Conservation (phyloP, 169 alveolate genomes). For the Condylostoma magnum region DNA sequence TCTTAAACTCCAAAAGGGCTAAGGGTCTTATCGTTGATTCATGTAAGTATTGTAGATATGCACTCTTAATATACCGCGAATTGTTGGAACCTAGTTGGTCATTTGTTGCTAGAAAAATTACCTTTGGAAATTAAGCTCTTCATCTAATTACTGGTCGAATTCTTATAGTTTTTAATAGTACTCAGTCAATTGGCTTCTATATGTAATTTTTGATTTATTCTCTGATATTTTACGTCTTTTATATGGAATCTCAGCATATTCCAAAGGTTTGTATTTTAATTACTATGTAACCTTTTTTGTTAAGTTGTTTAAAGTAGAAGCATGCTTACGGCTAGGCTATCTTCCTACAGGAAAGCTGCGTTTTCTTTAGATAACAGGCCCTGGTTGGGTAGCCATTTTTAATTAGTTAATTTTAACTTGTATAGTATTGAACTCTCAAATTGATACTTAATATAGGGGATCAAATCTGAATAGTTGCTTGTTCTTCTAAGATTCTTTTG, state of each 20-base stretch:
- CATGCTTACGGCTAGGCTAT: no score
- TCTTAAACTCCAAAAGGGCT: conserved; percentile 48
- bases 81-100: not conserved
- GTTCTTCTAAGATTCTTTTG: no score
- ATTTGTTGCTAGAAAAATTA: not conserved
- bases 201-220: not conserved
- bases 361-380: no score
- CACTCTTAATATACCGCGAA: conserved; percentile 31
- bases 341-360: no score
- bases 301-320: no score
- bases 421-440: no score
- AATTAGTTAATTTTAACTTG: no score
- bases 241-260: conserved; percentile 5
- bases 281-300: no score
- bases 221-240: conserved; percentile 4
- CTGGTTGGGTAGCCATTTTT: no score
- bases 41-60: conserved; percentile 48
- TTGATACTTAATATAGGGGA: no score
- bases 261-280: no score
- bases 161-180: not conserved
- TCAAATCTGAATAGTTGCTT: no score
- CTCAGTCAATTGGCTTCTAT: not conserved
- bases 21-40: conserved; percentile 37
- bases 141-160: not conserved
- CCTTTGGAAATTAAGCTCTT: not conserved